Conservation (phyloP, 208 protist genomes). For the Trichomonas vaginalis region DNA sequence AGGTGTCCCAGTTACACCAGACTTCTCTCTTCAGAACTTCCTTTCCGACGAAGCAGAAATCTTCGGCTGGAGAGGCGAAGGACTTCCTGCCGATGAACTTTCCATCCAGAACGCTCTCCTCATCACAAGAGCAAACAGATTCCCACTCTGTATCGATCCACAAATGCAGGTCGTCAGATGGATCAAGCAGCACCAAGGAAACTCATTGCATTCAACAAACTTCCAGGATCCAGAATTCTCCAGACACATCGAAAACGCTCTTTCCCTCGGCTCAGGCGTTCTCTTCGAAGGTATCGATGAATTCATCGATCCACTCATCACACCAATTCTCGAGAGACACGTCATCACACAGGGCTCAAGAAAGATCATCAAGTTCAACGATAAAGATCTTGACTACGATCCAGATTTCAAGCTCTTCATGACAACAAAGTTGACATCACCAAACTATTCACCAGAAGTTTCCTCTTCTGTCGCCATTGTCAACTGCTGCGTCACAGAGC, state of each 20-base stretch:
- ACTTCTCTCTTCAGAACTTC: slow-evolving; percentile 65
- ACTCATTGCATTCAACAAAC: slow-evolving; percentile 65
- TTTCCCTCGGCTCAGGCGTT: slow-evolving; percentile 87
- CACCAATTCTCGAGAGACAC: slow-evolving; percentile 87
- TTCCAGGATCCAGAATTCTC: slow-evolving; percentile 87
- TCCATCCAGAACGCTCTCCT: slow-evolving; percentile 94
- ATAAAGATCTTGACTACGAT: slow-evolving; percentile 88
- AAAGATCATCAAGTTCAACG: slow-evolving; percentile 32
- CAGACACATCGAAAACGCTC: slow-evolving; percentile 80
- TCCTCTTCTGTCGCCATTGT: slow-evolving; percentile 89
- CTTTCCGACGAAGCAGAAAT: slow-evolving; percentile 85
- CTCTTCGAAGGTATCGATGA: slow-evolving; percentile 94
- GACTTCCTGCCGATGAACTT: slow-evolving; percentile 84
- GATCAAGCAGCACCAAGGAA: slow-evolving; percentile 77
- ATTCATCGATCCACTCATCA: slow-evolving; percentile 92
- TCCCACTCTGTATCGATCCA: slow-evolving; percentile 92
- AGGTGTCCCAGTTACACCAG: slow-evolving; percentile 62
- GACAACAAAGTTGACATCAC: slow-evolving; percentile 90
- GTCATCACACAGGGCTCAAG: slow-evolving; percentile 19
- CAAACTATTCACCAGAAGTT: slow-evolving; percentile 85
- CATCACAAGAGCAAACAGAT: slow-evolving; percentile 66
- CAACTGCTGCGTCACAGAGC: slow-evolving; percentile 89
- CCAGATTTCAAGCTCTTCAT: slow-evolving; percentile 71
- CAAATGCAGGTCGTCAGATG: slow-evolving; percentile 93
- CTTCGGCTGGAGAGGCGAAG: slow-evolving; percentile 80